Evolutionary conservation across 306 rosid genomes (phyloP).

Genomic region (Pueraria montana): DNA sequence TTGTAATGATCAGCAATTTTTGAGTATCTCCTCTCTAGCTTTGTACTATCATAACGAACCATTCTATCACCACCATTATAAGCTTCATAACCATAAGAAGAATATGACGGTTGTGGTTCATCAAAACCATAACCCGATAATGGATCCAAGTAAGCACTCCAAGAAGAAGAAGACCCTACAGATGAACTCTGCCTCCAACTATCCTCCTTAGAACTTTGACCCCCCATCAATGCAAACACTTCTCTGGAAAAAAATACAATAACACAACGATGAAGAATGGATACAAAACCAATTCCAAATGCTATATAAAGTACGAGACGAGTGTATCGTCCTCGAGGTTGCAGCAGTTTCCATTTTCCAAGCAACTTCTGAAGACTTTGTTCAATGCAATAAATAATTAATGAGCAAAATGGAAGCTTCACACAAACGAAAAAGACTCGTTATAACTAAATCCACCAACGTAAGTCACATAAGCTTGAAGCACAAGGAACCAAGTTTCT

Average conservation of each 20-base stretch:
- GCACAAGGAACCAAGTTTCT: constrained; percentile 9
- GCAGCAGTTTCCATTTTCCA: constrained; percentile 24
- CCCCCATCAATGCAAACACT: constrained; percentile 60
- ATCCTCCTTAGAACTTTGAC: constrained; percentile 60
- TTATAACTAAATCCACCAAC: background rate
- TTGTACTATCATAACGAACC: constrained; percentile 23
- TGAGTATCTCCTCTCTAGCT: constrained; percentile 67
- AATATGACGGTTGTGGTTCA: constrained; percentile 53
- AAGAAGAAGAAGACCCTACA: constrained; percentile 49
- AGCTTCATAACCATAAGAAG: constrained; percentile 40
- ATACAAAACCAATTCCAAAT: background rate
- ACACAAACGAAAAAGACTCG: constrained; percentile 42
- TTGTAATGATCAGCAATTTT: constrained; percentile 64
- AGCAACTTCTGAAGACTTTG: background rate
- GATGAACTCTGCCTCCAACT: constrained; percentile 51
- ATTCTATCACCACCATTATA: constrained; percentile 3
- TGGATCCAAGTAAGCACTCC: constrained; percentile 47
- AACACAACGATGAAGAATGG: background rate
- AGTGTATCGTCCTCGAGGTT: constrained; percentile 18
- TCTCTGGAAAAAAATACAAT: background rate
- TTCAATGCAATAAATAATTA: background rate
- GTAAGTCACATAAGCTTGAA: constrained; percentile 27
- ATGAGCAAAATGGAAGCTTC: constrained; percentile 1
- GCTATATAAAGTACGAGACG: constrained; percentile 17
- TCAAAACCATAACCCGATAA: constrained; percentile 50